Conservation (phyloP, 495 filamentous ascomycete species). For the Aspergillus diversus region DNA sequence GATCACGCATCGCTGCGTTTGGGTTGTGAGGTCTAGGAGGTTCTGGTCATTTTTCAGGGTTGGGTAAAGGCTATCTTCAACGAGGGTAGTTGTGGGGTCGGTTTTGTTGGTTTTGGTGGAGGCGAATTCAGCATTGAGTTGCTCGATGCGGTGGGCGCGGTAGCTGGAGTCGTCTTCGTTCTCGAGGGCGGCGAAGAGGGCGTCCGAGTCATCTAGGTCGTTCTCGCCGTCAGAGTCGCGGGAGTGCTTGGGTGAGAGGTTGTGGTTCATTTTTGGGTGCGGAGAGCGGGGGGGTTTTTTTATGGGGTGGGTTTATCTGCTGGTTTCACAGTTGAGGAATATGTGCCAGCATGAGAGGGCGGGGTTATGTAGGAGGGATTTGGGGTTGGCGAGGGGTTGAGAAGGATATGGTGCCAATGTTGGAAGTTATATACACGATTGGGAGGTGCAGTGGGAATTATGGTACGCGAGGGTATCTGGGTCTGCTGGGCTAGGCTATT, state of each 20-base stretch:
- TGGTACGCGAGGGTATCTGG: no score
- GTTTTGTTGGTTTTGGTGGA: constrained; percentile 43
- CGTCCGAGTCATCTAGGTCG: constrained; percentile 61
- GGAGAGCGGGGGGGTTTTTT: not conserved
- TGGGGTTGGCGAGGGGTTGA: no score
- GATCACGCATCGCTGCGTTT: constrained; percentile 64
- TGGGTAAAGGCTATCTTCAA: constrained; percentile 51
- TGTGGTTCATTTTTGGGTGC: constrained; percentile 33
- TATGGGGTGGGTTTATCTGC: not conserved
- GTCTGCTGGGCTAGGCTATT: no score
- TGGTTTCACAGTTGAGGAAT: no score
- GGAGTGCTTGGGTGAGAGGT: not conserved
- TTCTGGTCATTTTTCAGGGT: constrained; percentile 67
- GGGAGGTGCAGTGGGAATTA: no score
- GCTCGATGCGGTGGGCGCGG: constrained; percentile 70
- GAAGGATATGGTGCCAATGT: no score
- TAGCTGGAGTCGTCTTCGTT: constrained; percentile 64
- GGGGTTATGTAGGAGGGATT: no score
- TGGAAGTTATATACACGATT: no score
- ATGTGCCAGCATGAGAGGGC: no score
- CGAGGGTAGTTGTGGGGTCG: constrained; percentile 33
- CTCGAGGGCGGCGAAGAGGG: constrained; percentile 71
- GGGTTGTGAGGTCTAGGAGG: constrained; percentile 71
- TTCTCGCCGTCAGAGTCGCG: not conserved
- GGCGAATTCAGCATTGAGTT: constrained; percentile 67